Conservation (phyloP, 2,329 filamentous ascomycete species). For the Colletotrichum sp. region DNA sequence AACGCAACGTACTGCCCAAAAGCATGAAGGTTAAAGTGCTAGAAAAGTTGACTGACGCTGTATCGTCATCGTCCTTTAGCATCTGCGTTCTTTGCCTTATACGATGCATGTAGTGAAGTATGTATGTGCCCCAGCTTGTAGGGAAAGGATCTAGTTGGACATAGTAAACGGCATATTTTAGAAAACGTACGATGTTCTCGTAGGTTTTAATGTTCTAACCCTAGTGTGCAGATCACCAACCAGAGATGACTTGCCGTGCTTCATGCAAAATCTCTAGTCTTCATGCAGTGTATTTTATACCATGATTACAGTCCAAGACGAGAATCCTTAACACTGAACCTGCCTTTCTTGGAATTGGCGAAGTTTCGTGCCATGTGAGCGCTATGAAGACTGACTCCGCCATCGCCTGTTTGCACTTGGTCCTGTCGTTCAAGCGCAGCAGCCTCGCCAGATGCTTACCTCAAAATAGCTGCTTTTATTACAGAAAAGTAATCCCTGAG, state of each 20-base stretch:
- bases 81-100: background rate
- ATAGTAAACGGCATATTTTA: background rate
- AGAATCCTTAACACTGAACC: accelerated
- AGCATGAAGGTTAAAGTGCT: background rate
- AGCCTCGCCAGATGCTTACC: background rate
- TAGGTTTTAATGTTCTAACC: accelerated
- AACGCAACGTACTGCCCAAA: accelerated
- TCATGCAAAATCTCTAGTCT: background rate
- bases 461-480: background rate
- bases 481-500: background rate
- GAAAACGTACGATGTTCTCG: accelerated
- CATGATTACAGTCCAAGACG: accelerated
- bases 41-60: background rate
- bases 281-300: background rate
- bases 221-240: accelerated
- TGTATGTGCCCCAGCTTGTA: background rate
- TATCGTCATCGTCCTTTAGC: accelerated
- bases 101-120: background rate
- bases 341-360: accelerated
- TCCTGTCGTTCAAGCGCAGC: too few species aligned
- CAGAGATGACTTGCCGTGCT: accelerated
- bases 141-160: too few species aligned
- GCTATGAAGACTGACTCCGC: background rate
- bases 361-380: background rate
- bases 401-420: background rate